These are phyloP conservation scores for Wickerhamiella azymoides DNA, from an alignment of 805 yeast genomes.

Conservation along the genomic window DNA sequence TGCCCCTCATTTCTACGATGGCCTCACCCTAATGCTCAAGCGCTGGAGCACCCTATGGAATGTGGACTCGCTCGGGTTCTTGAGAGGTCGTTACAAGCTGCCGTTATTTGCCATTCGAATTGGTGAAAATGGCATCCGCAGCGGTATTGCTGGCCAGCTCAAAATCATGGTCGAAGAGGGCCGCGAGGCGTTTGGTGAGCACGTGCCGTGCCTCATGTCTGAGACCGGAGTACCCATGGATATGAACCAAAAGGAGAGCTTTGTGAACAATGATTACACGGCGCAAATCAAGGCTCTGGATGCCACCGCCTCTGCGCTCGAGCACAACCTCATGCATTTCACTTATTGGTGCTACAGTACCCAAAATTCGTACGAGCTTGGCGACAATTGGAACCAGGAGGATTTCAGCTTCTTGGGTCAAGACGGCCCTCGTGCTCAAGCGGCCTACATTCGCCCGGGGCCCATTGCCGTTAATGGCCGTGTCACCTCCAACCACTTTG, in stretches of 20 bases:
- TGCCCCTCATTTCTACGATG: conserved; percentile 86
- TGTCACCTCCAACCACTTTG: conserved; percentile 13
- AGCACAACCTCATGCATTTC: conserved; percentile 53
- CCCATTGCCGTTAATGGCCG: conserved; percentile 31
- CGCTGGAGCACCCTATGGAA: conserved; percentile 70
- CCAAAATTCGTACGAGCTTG: conserved; percentile 61
- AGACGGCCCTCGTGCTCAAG: conserved; percentile 52
- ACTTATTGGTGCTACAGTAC: conserved; percentile 77
- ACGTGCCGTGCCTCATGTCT: conserved; percentile 60
- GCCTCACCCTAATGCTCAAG: conserved; percentile 78
- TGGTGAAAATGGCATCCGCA: conserved; percentile 64
- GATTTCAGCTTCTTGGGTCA: conserved; percentile 67
- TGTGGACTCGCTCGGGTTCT: conserved; percentile 74
- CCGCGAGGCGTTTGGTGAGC: conserved; percentile 38
- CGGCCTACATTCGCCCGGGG: conserved; percentile 60
- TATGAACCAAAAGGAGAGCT: conserved; percentile 70
- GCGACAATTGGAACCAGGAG: conserved; percentile 85
- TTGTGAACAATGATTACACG: conserved; percentile 41
- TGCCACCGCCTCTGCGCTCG: conserved; percentile 64
- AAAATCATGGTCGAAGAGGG: conserved; percentile 50
- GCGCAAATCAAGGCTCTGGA: conserved; percentile 71
- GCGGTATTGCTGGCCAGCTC: conserved; percentile 54
- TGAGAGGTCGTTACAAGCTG: conserved; percentile 56
- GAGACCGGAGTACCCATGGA: conserved; percentile 95
- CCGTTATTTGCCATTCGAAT: conserved; percentile 55